These are phyloP conservation scores for Ceratocystis alfenasii DNA, from an alignment of 2,329 filamentous ascomycete genomes.

Conservation along the genomic window DNA sequence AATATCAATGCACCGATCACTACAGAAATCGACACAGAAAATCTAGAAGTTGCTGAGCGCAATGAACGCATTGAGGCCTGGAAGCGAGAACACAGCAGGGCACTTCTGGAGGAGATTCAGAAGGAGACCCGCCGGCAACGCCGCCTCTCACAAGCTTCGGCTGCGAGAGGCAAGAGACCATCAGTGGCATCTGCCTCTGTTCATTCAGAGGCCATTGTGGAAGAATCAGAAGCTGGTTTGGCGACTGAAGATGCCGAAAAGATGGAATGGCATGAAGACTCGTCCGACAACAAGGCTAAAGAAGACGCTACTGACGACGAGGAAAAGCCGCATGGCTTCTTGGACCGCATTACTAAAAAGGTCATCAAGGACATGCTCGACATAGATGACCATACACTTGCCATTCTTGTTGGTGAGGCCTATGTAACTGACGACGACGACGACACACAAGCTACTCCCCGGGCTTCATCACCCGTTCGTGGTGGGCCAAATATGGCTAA, in stretches of 20 bases:
- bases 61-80: conserved; percentile 79
- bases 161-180: conserved; percentile 23
- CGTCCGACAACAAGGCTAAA: conserved; percentile 45
- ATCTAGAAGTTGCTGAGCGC: conserved; percentile 56
- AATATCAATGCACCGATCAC: conserved; percentile 28
- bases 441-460: conserved; percentile 38
- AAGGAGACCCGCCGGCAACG: conserved; percentile 59
- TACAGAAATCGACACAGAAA: conserved; percentile 41
- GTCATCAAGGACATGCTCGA: conserved; percentile 84
- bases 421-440: conserved; percentile 45
- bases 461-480: conserved; percentile 31
- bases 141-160: conserved; percentile 47
- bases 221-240: conserved; percentile 6
- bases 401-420: conserved; percentile 75
- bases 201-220: conserved; percentile 17
- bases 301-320: conserved; percentile 28
- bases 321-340: conserved; percentile 53
- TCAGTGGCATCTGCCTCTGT: conserved; percentile 9
- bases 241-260: conserved; percentile 18
- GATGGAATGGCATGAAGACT: conserved; percentile 25
- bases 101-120: conserved; percentile 78
- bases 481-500: conserved; percentile 28
- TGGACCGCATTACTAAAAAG: conserved; percentile 69
- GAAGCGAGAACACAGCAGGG: conserved; percentile 79
- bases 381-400: conserved; percentile 73